Conservation (phyloP, 2,329 filamentous ascomycete species). For the Fusarium begoniae region DNA sequence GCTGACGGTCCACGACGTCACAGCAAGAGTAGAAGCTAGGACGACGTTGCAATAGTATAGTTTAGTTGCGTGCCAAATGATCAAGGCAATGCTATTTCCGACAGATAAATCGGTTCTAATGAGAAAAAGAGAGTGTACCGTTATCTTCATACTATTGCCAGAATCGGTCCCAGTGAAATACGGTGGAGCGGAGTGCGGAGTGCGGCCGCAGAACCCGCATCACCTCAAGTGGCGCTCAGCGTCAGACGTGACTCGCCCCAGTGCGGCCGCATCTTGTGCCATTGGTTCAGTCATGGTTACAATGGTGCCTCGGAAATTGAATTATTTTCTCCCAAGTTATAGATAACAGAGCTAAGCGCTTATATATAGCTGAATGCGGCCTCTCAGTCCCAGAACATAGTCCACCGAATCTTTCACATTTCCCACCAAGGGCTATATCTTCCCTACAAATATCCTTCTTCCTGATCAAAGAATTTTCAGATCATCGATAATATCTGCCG, state of each 20-base stretch:
- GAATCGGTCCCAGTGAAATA: too few relatives aligned
- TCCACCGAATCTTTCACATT: too few relatives aligned
- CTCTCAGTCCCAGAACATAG: too few relatives aligned
- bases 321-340: rapidly evolving
- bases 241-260: too few relatives aligned
- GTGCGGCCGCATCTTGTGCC: not conserved
- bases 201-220: not conserved
- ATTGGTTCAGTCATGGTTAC: rapidly evolving
- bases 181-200: not conserved
- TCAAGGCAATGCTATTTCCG: rapidly evolving
- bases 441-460: too few relatives aligned
- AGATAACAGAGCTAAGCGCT: too few relatives aligned
- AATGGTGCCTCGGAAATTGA: rapidly evolving
- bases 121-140: too few relatives aligned
- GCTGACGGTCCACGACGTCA: not conserved
- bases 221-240: rapidly evolving
- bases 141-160: too few relatives aligned
- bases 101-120: rapidly evolving
- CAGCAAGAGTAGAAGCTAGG: not conserved
- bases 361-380: not conserved
- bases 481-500: too few relatives aligned
- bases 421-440: too few relatives aligned
- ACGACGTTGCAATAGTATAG: not conserved
- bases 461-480: too few relatives aligned
- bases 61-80: rapidly evolving